These are phyloP conservation scores for Suillus decipiens DNA, from an alignment of 768 basidiomycete genomes.

Conservation along the genomic window DNA sequence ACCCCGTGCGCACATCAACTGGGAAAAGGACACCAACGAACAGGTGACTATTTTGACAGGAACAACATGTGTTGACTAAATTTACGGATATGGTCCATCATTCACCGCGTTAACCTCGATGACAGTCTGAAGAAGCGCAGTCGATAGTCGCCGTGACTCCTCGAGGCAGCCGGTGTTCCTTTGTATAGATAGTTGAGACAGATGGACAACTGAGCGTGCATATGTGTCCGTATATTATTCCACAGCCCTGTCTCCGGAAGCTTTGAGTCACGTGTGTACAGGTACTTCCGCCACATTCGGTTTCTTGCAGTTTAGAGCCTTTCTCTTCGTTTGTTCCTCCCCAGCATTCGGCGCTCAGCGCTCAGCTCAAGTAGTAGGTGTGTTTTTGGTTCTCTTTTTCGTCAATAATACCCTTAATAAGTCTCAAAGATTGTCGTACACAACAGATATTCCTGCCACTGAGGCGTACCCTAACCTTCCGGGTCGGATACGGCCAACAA, in stretches of 20 bases:
- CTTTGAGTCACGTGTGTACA: constrained; percentile 18
- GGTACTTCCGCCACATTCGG: constrained; percentile 17
- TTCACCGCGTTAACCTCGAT: constrained; percentile 6
- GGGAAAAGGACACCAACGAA: neutral
- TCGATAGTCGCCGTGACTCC: constrained; percentile 17
- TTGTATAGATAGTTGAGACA: constrained; percentile 2
- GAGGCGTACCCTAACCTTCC: constrained; percentile 14
- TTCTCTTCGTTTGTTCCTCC: constrained; percentile 18
- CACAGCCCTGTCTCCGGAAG: neutral
- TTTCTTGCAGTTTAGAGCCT: constrained; percentile 17
- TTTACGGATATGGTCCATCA: neutral
- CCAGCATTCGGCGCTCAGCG: constrained; percentile 3
- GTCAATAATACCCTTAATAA: neutral
- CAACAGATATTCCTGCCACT: constrained; percentile 6
- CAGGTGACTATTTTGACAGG: constrained; percentile 8
- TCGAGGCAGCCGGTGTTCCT: constrained; percentile 22
- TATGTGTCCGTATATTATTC: constrained; percentile 27
- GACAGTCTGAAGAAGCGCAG: constrained; percentile 3
- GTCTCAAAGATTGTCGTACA: neutral
- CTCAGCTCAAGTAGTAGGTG: constrained; percentile 5
- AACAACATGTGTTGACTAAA: constrained; percentile 8
- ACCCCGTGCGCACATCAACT: neutral
- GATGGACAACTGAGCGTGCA: constrained; percentile 12
- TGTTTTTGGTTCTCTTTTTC: constrained; percentile 1
- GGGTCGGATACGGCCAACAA: constrained; percentile 16